Evolutionary conservation across 2,329 filamentous ascomycete genomes (phyloP).

Genomic region (Teratosphaeria epicoccoides): DNA sequence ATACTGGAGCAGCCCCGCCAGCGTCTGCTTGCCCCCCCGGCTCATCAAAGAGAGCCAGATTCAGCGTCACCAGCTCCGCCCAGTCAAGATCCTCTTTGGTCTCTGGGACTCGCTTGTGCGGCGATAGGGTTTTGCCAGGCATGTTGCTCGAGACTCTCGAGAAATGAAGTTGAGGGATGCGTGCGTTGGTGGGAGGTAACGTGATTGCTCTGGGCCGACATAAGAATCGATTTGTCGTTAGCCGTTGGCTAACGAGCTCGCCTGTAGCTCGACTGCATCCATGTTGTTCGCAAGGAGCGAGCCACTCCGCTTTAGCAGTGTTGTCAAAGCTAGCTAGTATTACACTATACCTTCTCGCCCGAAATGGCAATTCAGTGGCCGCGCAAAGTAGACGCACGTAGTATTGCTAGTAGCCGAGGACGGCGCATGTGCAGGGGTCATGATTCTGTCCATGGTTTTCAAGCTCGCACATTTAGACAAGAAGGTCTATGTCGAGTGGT

Average conservation of each 20-base stretch:
- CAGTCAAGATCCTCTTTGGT: constrained; percentile 31
- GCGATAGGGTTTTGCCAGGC: background rate
- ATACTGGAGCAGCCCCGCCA: constrained; percentile 46
- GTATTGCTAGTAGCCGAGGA: too few relatives aligned
- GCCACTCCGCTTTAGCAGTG: background rate
- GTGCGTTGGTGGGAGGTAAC: too few relatives aligned
- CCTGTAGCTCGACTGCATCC: background rate
- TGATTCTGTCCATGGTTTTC: too few relatives aligned
- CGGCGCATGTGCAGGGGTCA: too few relatives aligned
- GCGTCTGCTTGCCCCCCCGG: constrained; percentile 44
- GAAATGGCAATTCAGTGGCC: background rate
- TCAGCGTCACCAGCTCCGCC: constrained; percentile 49
- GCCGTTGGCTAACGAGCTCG: background rate
- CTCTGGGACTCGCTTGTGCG: constrained; percentile 21
- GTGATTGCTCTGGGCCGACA: background rate
- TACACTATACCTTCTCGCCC: background rate
- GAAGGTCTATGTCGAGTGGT: too few relatives aligned
- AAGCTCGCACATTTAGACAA: too few relatives aligned
- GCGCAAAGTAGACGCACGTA: background rate
- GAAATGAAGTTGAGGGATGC: too few relatives aligned
- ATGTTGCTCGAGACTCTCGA: background rate
- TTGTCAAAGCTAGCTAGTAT: background rate
- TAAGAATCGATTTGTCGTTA: background rate
- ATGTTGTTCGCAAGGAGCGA: background rate
- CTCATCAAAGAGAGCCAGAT: constrained; percentile 44